A percentile compares a stretch with the other conserved stretches of the same genome.
These are phyloP conservation scores for Aspergillus pseudoterreus DNA, from an alignment of 2,329 filamentous ascomycete species.

Conservation along the genomic window DNA sequence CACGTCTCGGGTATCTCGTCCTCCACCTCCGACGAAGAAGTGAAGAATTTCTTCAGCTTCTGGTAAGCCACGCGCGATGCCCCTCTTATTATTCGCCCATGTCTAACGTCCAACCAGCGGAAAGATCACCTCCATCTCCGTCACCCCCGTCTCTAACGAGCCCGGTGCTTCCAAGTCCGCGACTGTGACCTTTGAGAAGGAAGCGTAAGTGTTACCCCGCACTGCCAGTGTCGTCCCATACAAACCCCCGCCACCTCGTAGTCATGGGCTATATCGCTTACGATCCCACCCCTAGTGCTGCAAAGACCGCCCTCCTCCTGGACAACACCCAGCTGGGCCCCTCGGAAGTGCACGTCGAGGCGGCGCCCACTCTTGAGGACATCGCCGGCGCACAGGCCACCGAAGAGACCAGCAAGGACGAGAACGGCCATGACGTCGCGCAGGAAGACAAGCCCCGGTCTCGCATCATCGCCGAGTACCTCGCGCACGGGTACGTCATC, in stretches of 20 bases:
- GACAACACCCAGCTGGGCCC: conserved; percentile 92
- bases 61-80: conserved; percentile 55
- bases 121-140: conserved; percentile 81
- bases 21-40: conserved; percentile 81
- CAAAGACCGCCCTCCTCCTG: conserved; percentile 92
- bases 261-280: not conserved
- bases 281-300: conserved; percentile 52
- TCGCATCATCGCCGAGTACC: conserved; percentile 92
- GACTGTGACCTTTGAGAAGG: conserved; percentile 94
- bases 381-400: conserved; percentile 57
- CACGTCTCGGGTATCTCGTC: conserved; percentile 84
- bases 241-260: not conserved
- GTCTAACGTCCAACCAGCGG: conserved; percentile 55
- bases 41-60: conserved; percentile 97
- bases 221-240: conserved; percentile 6
- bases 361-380: conserved; percentile 65
- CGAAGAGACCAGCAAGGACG: conserved; percentile 50
- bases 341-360: conserved; percentile 71
- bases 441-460: conserved; percentile 97
- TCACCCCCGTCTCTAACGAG: conserved; percentile 57
- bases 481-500: conserved; percentile 88
- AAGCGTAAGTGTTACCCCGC: conserved; percentile 56
- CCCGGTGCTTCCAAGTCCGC: conserved; percentile 70
- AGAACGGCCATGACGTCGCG: conserved; percentile 65
- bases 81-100: not conserved